Evolutionary conservation across 1,284 basidiomycete genomes (phyloP).

Genomic region (Cutaneotrichosporon dermatis): DNA sequence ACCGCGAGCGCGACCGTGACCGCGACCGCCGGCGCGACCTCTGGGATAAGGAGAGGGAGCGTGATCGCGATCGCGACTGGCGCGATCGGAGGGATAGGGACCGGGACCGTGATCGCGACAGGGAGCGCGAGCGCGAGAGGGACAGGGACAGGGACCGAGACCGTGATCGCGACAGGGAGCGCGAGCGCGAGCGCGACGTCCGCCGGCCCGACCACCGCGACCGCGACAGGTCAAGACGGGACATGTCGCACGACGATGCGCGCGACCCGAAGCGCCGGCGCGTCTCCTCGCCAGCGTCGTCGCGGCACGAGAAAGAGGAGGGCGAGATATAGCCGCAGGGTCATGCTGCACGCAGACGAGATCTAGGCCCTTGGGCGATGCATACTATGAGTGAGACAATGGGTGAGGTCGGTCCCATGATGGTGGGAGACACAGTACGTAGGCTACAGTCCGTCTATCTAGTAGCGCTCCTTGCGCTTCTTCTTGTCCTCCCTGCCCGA

Average conservation of each 20-base stretch:
- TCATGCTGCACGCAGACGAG: not conserved
- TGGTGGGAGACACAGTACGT: constrained; percentile 1
- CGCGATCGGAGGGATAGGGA: constrained; percentile 16
- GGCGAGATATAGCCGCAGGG: constrained; percentile 14
- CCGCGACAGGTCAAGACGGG: constrained; percentile 14
- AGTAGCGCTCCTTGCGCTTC: constrained; percentile 31
- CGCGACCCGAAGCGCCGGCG: constrained; percentile 24
- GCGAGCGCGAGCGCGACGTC: not conserved
- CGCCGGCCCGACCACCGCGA: constrained; percentile 22
- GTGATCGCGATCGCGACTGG: constrained; percentile 43
- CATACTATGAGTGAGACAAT: constrained; percentile 9
- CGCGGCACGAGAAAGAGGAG: constrained; percentile 14
- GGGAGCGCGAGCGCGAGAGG: constrained; percentile 1
- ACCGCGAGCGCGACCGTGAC: constrained; percentile 35
- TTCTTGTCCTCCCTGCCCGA: constrained; percentile 22
- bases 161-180: constrained; percentile 5
- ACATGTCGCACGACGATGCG: constrained; percentile 15
- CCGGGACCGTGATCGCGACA: constrained; percentile 17
- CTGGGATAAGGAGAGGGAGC: constrained; percentile 23
- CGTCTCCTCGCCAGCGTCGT: constrained; percentile 7
- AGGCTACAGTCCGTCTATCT: not conserved
- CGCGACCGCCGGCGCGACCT: constrained; percentile 36
- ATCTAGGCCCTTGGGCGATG: constrained; percentile 12
- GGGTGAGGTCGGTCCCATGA: not conserved
- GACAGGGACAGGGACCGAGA: constrained; percentile 9